Evolutionary conservation across 495 filamentous ascomycete genomes (phyloP).

Genomic region (Apodospora peruviana): DNA sequence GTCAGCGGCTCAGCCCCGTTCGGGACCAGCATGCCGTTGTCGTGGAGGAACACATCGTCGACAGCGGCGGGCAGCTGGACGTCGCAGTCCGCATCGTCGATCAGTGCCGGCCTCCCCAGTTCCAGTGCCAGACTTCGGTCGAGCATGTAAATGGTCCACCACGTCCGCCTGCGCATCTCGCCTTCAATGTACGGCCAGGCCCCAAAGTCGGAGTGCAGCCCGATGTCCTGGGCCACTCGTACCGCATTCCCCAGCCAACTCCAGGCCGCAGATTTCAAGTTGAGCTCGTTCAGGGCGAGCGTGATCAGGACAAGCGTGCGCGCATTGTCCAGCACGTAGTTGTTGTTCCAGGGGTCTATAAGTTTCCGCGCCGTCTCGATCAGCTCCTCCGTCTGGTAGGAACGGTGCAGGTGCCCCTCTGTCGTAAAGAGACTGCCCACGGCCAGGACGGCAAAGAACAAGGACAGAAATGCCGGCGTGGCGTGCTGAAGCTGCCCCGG

Average conservation of each 20-base stretch:
- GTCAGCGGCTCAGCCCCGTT: slow-evolving; percentile 45
- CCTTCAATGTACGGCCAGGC: slow-evolving; percentile 70
- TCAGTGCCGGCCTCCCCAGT: slow-evolving; percentile 73
- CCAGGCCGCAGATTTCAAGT: slow-evolving; percentile 85
- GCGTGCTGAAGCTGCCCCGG: slow-evolving; percentile 56
- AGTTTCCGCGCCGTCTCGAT: slow-evolving; percentile 63
- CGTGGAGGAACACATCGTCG: slow-evolving; percentile 75
- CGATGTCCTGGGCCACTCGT: slow-evolving; percentile 80
- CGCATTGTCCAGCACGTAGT: slow-evolving; percentile 73
- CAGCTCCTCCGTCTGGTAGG: slow-evolving; percentile 62
- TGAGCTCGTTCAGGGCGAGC: slow-evolving; percentile 80
- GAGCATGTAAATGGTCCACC: slow-evolving; percentile 93
- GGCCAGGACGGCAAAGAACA: slow-evolving; percentile 81
- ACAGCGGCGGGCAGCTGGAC: slow-evolving; percentile 70
- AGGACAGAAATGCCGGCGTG: slow-evolving; percentile 69
- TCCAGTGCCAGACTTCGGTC: slow-evolving; percentile 81
- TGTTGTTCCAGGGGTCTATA: slow-evolving; percentile 79
- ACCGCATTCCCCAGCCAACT: slow-evolving; percentile 84
- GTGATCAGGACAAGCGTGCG: slow-evolving; percentile 67
- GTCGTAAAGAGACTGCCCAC: slow-evolving; percentile 73
- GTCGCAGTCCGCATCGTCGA: slow-evolving; percentile 88
- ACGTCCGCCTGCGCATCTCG: slow-evolving; percentile 85
- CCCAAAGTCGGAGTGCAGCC: slow-evolving; percentile 71
- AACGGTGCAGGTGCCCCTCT: slow-evolving; percentile 46
- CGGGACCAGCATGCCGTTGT: slow-evolving; percentile 50